phyloP scores from a whole-genome alignment of 495 filamentous ascomycete species.

The Usnea hakonensis region DNA sequence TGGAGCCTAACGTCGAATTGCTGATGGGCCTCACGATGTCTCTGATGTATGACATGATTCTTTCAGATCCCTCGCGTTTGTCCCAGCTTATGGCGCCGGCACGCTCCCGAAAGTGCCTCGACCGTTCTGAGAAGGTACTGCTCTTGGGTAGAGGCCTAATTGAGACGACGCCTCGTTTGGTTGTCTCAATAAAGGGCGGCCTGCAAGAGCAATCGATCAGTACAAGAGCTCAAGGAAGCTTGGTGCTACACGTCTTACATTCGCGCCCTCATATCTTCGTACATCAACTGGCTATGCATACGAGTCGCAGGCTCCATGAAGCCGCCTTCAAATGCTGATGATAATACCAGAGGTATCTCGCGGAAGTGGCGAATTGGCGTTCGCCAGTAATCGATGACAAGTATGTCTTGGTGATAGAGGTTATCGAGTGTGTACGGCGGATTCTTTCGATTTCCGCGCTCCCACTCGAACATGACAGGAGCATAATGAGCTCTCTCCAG shows the following conservation, averaged over 20 bases:
- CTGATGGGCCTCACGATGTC: background rate
- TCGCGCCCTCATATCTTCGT: background rate
- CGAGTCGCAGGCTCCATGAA: constrained; percentile 8
- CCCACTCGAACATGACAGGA: constrained; percentile 6
- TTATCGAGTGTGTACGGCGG: background rate
- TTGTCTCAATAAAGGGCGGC: background rate
- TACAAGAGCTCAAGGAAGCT: background rate
- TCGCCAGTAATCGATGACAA: constrained; percentile 8
- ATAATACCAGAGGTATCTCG: constrained; percentile 1
- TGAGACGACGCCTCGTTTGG: background rate
- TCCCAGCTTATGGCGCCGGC: background rate
- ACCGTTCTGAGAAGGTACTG: background rate
- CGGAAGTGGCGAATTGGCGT: background rate
- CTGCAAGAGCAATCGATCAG: background rate
- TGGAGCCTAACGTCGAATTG: constrained; percentile 1
- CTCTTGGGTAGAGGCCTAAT: background rate
- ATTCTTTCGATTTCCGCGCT: background rate
- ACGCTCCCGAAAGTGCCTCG: background rate
- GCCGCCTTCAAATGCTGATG: constrained; percentile 5
- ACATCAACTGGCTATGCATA: background rate
- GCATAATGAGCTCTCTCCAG: background rate
- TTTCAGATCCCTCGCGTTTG: background rate
- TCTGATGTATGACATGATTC: background rate
- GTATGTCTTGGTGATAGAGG: background rate
- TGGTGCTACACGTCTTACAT: background rate